A percentile compares a stretch with the other conserved stretches of the same genome.
Conservation (phyloP, 108 stramenopile species). For the Fistulifera pelliculosa region DNA sequence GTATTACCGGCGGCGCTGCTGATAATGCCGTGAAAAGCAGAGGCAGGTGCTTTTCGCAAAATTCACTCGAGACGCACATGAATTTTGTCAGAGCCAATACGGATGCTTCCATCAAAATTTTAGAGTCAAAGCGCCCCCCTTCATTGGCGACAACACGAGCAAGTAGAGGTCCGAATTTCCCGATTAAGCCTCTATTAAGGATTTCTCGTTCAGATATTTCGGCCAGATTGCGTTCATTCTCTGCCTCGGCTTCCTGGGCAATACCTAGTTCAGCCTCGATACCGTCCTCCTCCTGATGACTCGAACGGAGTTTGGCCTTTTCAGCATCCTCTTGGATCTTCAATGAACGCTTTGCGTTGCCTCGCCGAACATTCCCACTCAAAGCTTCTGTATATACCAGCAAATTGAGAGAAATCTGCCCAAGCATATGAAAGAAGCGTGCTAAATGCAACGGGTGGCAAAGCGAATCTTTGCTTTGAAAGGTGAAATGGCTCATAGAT, state of each 20-base stretch:
- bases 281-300: slow-evolving; percentile 44
- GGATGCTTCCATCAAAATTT: slow-evolving; percentile 73
- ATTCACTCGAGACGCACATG: slow-evolving; percentile 84
- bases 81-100: slow-evolving; percentile 87
- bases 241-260: slow-evolving; percentile 74
- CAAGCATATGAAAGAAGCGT: slow-evolving; percentile 91
- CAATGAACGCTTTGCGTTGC: slow-evolving; percentile 59
- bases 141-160: slow-evolving; percentile 82
- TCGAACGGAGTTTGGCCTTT: slow-evolving; percentile 27
- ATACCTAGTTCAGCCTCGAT: slow-evolving; percentile 85
- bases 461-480: slow-evolving; percentile 10
- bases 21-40: slow-evolving; percentile 88
- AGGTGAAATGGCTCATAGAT: slow-evolving; percentile 46
- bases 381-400: slow-evolving; percentile 89
- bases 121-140: slow-evolving; percentile 43
- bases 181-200: slow-evolving; percentile 76
- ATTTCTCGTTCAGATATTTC: slow-evolving; percentile 91
- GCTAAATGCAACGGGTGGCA: slow-evolving; percentile 71
- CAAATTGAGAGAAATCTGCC: slow-evolving; percentile 88
- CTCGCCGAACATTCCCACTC: slow-evolving; percentile 68
- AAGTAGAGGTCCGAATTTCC: slow-evolving; percentile 77
- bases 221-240: slow-evolving; percentile 66
- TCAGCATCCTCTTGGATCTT: slow-evolving; percentile 76
- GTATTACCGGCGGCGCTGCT: slow-evolving; percentile 65
- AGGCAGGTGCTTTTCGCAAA: slow-evolving; percentile 89